These are phyloP conservation scores for Cercospora sesami DNA, from an alignment of 2,329 filamentous ascomycete species.

Conservation along the genomic window DNA sequence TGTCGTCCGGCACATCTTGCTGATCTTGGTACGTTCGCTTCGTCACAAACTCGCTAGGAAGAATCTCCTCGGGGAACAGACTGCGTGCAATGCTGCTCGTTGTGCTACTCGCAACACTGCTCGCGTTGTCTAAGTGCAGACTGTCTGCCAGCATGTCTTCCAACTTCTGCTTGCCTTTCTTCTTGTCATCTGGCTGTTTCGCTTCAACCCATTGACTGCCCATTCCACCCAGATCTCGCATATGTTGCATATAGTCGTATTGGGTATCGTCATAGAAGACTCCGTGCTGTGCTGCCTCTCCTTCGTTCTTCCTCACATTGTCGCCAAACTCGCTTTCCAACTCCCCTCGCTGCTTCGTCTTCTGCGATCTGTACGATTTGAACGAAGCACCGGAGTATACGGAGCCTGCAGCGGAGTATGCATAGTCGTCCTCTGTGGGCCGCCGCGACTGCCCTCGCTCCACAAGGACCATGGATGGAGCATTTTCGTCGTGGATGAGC, in stretches of 20 bases:
- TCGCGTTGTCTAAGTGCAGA: conserved; percentile 47
- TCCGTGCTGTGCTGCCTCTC: conserved; percentile 90
- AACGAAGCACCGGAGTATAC: conserved; percentile 39
- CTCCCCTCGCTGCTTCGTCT: conserved; percentile 60
- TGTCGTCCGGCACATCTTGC: conserved; percentile 86
- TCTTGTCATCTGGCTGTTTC: conserved; percentile 53
- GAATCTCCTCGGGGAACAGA: conserved; percentile 69
- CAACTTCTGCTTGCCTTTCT: conserved; percentile 71
- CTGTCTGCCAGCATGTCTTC: conserved; percentile 74
- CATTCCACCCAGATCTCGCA: conserved; percentile 73
- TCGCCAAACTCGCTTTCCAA: conserved; percentile 72
- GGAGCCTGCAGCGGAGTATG: conserved; percentile 33
- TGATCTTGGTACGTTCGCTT: conserved; percentile 84
- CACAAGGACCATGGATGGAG: conserved; percentile 87
- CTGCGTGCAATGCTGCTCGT: conserved; percentile 39
- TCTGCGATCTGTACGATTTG: conserved; percentile 34
- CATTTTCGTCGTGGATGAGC: conserved; percentile 86
- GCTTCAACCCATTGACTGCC: conserved; percentile 79
- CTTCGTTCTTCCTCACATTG: conserved; percentile 80
- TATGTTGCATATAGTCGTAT: conserved; percentile 99
- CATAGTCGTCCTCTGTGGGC: conserved; percentile 31
- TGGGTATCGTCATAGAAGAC: conserved; percentile 92
- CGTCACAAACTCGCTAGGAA: conserved; percentile 76
- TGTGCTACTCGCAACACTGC: conserved; percentile 47
- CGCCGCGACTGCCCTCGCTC: conserved; percentile 48